Conservation (phyloP, 108 stramenopile species). For the Fragilaria radians region DNA sequence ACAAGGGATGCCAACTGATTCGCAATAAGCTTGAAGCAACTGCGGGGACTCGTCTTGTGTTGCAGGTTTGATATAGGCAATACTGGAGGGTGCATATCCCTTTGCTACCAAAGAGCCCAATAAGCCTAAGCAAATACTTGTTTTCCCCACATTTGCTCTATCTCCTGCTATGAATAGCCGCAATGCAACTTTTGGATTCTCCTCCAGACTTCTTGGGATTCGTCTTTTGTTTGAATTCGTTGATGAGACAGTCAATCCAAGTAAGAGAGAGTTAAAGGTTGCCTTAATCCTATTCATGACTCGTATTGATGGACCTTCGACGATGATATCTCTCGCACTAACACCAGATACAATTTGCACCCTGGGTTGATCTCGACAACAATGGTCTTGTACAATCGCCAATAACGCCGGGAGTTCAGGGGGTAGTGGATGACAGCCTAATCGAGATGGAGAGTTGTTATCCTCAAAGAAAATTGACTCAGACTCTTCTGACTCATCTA, state of each 20-base stretch:
- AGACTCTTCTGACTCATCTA: slow-evolving; percentile 12
- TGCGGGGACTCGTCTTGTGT: slow-evolving; percentile 93
- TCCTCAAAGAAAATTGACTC: slow-evolving; percentile 2
- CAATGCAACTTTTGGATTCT: slow-evolving; percentile 19
- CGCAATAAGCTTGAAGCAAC: slow-evolving; percentile 82
- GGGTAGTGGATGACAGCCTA: slow-evolving; percentile 10
- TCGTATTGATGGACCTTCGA: not conserved
- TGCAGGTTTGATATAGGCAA: slow-evolving; percentile 98
- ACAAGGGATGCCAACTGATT: slow-evolving; percentile 69
- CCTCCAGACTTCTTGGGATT: not conserved
- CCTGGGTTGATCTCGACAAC: slow-evolving; percentile 1
- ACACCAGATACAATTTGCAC: slow-evolving; percentile 14
- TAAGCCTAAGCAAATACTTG: slow-evolving; percentile 83
- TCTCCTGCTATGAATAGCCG: slow-evolving; percentile 85
- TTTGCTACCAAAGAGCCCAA: slow-evolving; percentile 41
- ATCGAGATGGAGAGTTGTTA: not conserved
- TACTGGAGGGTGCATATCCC: slow-evolving; percentile 42
- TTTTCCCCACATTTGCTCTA: slow-evolving; percentile 90
- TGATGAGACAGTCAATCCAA: not conserved
- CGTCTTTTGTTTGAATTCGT: too few species aligned
- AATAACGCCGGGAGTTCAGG: slow-evolving; percentile 17
- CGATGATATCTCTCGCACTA: slow-evolving; percentile 1
- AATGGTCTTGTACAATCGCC: slow-evolving; percentile 2
- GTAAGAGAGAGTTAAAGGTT: not conserved
- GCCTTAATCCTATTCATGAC: not conserved